Percentiles rank a stretch among this genome's conserved stretches.
These are phyloP conservation scores for Pyracantha coccinea DNA, from an alignment of 331 rosid genomes.

Conservation along the genomic window DNA sequence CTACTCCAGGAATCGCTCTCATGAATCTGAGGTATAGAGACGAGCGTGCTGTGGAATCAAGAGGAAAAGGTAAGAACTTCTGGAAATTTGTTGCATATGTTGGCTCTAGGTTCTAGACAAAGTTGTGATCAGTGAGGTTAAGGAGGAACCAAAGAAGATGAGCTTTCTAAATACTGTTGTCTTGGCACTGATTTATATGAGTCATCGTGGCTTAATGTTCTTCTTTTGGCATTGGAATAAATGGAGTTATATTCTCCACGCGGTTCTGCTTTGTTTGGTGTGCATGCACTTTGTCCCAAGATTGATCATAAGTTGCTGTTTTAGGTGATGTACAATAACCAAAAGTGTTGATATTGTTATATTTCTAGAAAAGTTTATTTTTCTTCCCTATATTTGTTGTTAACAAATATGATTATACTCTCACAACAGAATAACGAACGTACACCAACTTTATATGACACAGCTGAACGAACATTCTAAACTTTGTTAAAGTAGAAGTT, in stretches of 20 bases:
- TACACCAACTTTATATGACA: background rate
- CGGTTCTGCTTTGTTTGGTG: no score
- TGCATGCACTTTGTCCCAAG: background rate
- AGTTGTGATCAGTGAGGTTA: background rate
- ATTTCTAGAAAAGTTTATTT: background rate
- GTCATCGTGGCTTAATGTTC: background rate
- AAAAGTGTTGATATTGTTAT: background rate
- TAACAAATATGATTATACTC: background rate
- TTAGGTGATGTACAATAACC: background rate
- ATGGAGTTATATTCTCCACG: background rate
- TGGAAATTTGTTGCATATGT: constrained; percentile 4
- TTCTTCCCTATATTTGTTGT: background rate
- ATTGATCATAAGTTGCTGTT: background rate
- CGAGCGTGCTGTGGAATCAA: constrained; percentile 66
- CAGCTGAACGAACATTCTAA: background rate
- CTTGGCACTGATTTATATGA: background rate
- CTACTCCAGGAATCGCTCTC: constrained; percentile 91
- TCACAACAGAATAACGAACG: background rate
- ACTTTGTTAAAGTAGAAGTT: background rate
- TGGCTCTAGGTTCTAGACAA: background rate
- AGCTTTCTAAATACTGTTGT: background rate
- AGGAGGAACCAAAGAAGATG: background rate
- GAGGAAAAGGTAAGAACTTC: constrained; percentile 63
- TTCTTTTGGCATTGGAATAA: background rate
- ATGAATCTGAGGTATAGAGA: constrained; percentile 95